Evolutionary conservation across 768 basidiomycete genomes (phyloP).

Genomic region (Vararia minispora): DNA sequence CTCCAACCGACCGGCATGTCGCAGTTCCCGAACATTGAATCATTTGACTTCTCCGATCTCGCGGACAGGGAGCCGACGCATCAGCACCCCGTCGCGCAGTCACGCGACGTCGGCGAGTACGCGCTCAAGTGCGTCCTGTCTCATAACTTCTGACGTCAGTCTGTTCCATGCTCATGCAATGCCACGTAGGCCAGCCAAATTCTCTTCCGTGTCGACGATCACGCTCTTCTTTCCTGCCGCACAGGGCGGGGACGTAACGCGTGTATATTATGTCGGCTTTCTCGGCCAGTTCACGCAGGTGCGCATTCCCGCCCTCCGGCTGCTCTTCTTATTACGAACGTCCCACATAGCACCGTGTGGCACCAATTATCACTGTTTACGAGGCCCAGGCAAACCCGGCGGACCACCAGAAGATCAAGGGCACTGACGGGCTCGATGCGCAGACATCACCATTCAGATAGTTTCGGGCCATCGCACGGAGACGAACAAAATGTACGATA

Average conservation of each 20-base stretch:
- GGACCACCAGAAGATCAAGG: constrained; percentile 80
- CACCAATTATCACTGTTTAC: constrained; percentile 81
- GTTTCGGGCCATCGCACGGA: too few relatives aligned
- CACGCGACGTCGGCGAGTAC: constrained; percentile 77
- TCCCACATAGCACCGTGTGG: background rate
- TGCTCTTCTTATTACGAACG: background rate
- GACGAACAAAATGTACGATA: too few relatives aligned
- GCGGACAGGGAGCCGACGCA: constrained; percentile 53
- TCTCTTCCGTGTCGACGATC: constrained; percentile 71
- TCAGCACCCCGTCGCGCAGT: constrained; percentile 58
- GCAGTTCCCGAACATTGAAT: constrained; percentile 70
- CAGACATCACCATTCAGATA: too few relatives aligned
- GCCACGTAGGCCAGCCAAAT: constrained; percentile 63
- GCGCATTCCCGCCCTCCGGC: constrained; percentile 8
- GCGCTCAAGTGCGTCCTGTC: constrained; percentile 50
- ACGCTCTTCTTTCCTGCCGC: constrained; percentile 74
- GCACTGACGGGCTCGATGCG: too few relatives aligned
- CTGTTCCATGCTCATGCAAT: background rate
- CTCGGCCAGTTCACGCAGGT: constrained; percentile 76
- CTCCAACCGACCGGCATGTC: background rate
- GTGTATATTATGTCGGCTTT: constrained; percentile 80
- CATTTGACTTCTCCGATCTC: constrained; percentile 74
- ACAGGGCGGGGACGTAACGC: constrained; percentile 66
- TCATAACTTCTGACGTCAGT: background rate
- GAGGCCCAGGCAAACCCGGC: constrained; percentile 81